A percentile compares a stretch with the other conserved stretches of the same genome.
Evolutionary conservation across 768 basidiomycete species (phyloP).

Genomic region (Agaricus blazei): DNA sequence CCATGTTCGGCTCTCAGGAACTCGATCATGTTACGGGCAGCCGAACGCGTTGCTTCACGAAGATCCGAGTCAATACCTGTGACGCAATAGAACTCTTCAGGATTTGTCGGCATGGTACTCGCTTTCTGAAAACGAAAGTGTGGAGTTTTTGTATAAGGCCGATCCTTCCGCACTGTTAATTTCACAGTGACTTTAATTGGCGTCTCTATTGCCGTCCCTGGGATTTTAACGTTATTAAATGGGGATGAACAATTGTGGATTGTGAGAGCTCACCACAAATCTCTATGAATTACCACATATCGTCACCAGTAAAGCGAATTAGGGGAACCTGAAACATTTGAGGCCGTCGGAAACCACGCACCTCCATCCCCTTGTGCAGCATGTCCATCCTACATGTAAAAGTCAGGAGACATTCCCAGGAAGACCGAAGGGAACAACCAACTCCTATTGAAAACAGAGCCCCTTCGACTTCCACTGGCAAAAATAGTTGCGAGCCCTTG

Average conservation of each 20-base stretch:
- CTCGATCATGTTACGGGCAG: constrained; percentile 54
- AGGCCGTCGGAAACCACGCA: constrained; percentile 19
- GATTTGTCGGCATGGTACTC: constrained; percentile 4
- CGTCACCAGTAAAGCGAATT: constrained; percentile 28
- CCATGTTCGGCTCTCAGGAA: constrained; percentile 35
- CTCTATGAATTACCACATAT: constrained; percentile 38
- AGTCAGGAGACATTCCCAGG: background rate
- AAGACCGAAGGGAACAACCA: constrained; percentile 13
- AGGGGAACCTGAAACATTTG: background rate
- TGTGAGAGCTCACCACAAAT: constrained; percentile 45
- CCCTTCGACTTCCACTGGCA: constrained; percentile 56
- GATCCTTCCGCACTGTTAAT: constrained; percentile 52
- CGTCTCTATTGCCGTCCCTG: constrained; percentile 63
- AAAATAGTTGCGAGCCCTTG: constrained; percentile 50
- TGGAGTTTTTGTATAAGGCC: constrained; percentile 52
- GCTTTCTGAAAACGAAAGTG: constrained; percentile 39
- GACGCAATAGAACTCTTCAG: constrained; percentile 48
- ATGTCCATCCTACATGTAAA: constrained; percentile 49
- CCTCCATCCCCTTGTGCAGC: constrained; percentile 67
- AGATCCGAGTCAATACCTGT: constrained; percentile 55
- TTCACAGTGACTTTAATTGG: constrained; percentile 52
- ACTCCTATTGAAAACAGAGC: constrained; percentile 60
- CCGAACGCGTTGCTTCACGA: constrained; percentile 48
- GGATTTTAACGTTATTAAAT: background rate
- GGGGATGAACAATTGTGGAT: background rate